Evolutionary conservation across 2,329 filamentous ascomycete species (phyloP).

Genomic region (Ophiosphaerella narmari): DNA sequence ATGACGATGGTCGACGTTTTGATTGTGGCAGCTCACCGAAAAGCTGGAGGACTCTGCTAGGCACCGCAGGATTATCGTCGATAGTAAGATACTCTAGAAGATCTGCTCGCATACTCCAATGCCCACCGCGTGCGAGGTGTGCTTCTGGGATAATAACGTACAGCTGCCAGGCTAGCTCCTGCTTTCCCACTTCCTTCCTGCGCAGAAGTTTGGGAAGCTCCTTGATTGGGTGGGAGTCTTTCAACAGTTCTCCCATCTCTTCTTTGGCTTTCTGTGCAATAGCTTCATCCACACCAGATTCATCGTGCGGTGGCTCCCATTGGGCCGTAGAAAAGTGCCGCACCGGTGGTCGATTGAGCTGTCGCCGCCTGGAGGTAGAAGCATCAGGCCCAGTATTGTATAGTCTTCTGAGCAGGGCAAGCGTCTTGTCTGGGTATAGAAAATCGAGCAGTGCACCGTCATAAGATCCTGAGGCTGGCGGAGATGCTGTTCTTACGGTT

Average conservation of each 20-base stretch:
- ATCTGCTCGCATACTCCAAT: constrained; percentile 15
- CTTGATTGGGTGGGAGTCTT: constrained; percentile 16
- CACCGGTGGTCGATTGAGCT: constrained; percentile 23
- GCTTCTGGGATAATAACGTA: constrained; percentile 35
- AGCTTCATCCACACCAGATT: constrained; percentile 8
- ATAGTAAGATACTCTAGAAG: constrained; percentile 38
- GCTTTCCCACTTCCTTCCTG: constrained; percentile 17
- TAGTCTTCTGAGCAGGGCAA: constrained; percentile 44
- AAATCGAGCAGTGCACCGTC: constrained; percentile 50
- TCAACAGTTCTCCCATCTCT: constrained; percentile 25
- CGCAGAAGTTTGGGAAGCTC: constrained; percentile 25
- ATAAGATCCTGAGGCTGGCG: constrained; percentile 2
- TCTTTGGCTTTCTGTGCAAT: constrained; percentile 15
- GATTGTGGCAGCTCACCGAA: constrained; percentile 50
- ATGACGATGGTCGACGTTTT: constrained; percentile 50
- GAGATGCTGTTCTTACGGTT: constrained; percentile 6
- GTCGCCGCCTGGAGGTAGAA: constrained; percentile 30
- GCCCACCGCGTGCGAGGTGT: neutral
- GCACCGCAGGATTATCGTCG: constrained; percentile 38
- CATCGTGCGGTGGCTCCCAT: constrained; percentile 13
- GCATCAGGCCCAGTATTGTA: constrained; percentile 27
- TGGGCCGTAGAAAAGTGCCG: constrained; percentile 33
- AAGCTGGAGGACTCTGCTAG: constrained; percentile 50
- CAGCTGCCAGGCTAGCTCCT: constrained; percentile 45
- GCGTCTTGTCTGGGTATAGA: constrained; percentile 52